A percentile compares a stretch with the other conserved stretches of the same genome.
Evolutionary conservation across 2,329 filamentous ascomycete genomes (phyloP).

Genomic region (Fusarium gaditjirri): DNA sequence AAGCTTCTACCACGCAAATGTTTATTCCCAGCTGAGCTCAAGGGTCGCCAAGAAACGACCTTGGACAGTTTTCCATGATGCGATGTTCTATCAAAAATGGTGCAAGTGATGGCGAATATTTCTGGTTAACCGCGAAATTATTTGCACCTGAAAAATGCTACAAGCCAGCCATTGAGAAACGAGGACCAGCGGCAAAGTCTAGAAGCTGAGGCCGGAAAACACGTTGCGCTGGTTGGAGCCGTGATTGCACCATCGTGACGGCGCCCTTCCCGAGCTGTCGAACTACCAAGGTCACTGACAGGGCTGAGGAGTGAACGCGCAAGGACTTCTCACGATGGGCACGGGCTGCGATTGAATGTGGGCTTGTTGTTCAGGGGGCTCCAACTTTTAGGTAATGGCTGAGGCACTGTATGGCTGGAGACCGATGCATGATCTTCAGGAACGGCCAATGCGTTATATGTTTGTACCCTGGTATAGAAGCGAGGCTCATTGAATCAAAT

Average conservation of each 20-base stretch:
- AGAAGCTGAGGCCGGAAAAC: slow-evolving; percentile 10
- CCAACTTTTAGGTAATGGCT: slow-evolving; percentile 32
- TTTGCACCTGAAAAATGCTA: not conserved
- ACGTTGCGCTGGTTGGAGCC: slow-evolving; percentile 33
- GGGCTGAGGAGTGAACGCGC: slow-evolving; percentile 21
- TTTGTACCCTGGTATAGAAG: slow-evolving; percentile 8
- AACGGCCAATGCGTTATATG: slow-evolving; percentile 37
- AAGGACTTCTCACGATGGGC: slow-evolving; percentile 12
- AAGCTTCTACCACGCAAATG: not conserved
- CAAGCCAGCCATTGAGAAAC: slow-evolving; percentile 12
- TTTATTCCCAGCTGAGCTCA: slow-evolving; percentile 12
- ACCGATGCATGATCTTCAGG: slow-evolving; percentile 37
- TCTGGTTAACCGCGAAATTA: not conserved
- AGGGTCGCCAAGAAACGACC: slow-evolving; percentile 26
- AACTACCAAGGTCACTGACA: slow-evolving; percentile 23
- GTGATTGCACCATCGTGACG: slow-evolving; percentile 38
- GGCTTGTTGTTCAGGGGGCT: slow-evolving; percentile 2
- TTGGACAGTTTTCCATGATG: slow-evolving; percentile 6
- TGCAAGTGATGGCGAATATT: slow-evolving; percentile 27
- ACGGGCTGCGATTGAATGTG: not conserved
- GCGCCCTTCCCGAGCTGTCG: slow-evolving; percentile 13
- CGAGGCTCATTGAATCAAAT: slow-evolving; percentile 6
- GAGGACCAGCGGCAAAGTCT: slow-evolving; percentile 2
- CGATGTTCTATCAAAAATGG: slow-evolving; percentile 10
- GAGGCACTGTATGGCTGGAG: slow-evolving; percentile 24